Evolutionary conservation across 345 rosid species (phyloP).

Genomic region (Linum usitatissimum): DNA sequence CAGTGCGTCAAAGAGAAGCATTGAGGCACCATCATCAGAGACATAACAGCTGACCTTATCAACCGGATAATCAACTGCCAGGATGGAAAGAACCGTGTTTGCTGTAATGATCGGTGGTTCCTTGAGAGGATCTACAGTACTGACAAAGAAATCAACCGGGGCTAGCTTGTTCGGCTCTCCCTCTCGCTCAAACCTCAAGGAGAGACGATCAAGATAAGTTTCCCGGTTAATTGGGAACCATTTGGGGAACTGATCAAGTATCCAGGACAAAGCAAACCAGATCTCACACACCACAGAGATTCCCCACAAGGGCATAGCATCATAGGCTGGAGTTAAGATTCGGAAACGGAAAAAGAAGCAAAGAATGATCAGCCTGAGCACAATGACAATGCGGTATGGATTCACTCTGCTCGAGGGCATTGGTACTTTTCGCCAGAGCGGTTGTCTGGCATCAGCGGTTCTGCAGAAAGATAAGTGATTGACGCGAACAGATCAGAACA

Average conservation of each 20-base stretch:
- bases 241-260: conserved; percentile 95
- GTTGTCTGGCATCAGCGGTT: conserved; percentile 92
- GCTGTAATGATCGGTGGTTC: conserved; percentile 97
- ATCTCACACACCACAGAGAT: conserved; percentile 87
- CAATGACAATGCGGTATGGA: conserved; percentile 90
- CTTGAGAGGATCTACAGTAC: conserved; percentile 96
- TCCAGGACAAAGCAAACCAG: conserved; percentile 97
- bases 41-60: conserved; percentile 86
- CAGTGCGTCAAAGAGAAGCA: conserved; percentile 79
- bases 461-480: conserved; percentile 26
- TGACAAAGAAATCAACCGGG: conserved; percentile 78
- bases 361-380: conserved; percentile 65
- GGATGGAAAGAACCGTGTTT: conserved; percentile 79
- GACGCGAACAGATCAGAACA: not conserved
- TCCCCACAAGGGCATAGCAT: conserved; percentile 88
- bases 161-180: conserved; percentile 68
- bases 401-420: conserved; percentile 79
- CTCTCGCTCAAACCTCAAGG: conserved; percentile 75
- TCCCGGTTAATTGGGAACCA: conserved; percentile 87
- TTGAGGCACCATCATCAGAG: conserved; percentile 94
- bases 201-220: conserved; percentile 81
- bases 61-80: conserved; percentile 77
- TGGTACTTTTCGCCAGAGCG: conserved; percentile 82
- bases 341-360: conserved; percentile 85
- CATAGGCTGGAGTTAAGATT: conserved; percentile 73